Percentiles rank a stretch among this genome's conserved stretches.
Conservation (phyloP, 148 eudicot genomes). For the Chenopodium suecicum region DNA sequence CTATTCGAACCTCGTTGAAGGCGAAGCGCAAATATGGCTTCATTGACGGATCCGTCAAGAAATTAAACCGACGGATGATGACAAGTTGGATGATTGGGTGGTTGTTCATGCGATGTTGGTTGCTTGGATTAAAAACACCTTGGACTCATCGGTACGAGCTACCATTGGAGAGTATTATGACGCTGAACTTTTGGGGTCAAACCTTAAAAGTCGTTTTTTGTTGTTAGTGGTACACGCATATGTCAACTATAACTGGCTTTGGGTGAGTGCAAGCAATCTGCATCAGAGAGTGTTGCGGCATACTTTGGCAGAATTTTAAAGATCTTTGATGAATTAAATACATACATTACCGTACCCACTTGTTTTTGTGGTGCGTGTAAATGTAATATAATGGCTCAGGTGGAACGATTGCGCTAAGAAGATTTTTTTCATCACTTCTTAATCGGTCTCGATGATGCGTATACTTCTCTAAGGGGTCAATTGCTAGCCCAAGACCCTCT, state of each 20-base stretch:
- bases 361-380: too few species aligned
- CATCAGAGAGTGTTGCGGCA: fast-evolving
- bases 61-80: too few species aligned
- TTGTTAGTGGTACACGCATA: neutral
- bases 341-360: neutral
- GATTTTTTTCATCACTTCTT: too few species aligned
- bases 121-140: neutral
- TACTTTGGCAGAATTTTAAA: neutral
- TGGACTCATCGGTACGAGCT: neutral
- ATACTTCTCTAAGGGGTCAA: too few species aligned
- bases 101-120: neutral
- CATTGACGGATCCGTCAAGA: too few species aligned
- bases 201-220: neutral
- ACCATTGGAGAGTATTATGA: neutral
- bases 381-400: too few species aligned
- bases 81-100: neutral
- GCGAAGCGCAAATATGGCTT: too few species aligned
- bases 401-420: too few species aligned
- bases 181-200: neutral
- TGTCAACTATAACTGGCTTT: neutral
- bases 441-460: too few species aligned
- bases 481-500: too few species aligned
- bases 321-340: neutral
- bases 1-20: too few species aligned
- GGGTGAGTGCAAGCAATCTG: neutral